Evolutionary conservation across 371 early-diverging fungal species (phyloP), one percentile per base, ranked within the genome.

Genomic region (Apophysomyces ossiformis): DNA sequence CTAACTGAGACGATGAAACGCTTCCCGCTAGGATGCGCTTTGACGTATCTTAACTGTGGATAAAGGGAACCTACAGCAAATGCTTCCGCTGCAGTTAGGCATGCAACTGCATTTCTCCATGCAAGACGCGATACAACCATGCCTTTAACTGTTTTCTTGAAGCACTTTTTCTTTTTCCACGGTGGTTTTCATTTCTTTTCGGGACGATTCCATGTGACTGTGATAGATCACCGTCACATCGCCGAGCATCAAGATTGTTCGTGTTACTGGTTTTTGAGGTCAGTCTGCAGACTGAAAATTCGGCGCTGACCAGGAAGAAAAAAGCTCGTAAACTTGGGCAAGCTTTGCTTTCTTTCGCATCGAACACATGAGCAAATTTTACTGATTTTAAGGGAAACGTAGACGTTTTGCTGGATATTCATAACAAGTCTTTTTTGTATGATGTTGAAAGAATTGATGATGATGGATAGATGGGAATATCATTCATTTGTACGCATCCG

Each of bases 401-500:
- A 26, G 32, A 2, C 32, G 32, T 26, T 26, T 26, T 26, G 32
- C 32, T 26, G 32, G 32, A 26, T 26, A 26, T 26, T 26, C 2
- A 26, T 26, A 26, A 26, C 3, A 26, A 2, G 3, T 26, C 32
- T 26, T 2, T 26, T 3, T 26, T 3, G 2, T 26, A 26, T 26
- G 32, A 26, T 26, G 32, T 26, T 26, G 1, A 2, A 26, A 26
- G 1, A 3, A 1, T 3, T 2, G 32, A 2, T 26, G 32, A 26
- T 26, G 32, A 26, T 26, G 32, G 3, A 26, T 26, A 26, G 41
- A 3, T 41, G 41, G 41, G 4, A 41, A 41, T 5, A 5, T 5
- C 41, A 41, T 13, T 41, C 41, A 5, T 60, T 65, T 35, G 37
- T 65, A 35, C 43, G 63, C 60, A 65, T 65, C 39, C 65, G 13